Conservation (phyloP, 768 basidiomycete species). For the Amanita fuliginea region DNA sequence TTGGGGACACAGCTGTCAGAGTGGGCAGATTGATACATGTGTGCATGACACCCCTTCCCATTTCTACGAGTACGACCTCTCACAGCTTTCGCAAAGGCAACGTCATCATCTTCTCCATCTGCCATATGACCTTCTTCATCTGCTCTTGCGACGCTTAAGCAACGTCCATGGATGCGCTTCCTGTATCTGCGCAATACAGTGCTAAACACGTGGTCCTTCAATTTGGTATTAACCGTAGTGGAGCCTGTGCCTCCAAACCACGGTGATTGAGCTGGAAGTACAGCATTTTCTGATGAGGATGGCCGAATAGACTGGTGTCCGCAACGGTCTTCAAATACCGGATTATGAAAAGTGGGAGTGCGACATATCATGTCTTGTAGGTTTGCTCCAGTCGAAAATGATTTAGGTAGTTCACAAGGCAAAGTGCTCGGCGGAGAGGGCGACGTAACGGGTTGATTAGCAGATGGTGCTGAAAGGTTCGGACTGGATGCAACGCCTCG, state of each 20-base stretch:
- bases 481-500: conserved; percentile 61
- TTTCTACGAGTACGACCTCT: conserved; percentile 20
- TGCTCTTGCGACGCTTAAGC: conserved; percentile 25
- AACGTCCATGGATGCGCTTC: conserved; percentile 34
- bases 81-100: conserved; percentile 11
- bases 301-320: conserved; percentile 26
- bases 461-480: conserved; percentile 30
- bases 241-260: conserved; percentile 87
- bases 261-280: conserved; percentile 28
- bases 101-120: conserved; percentile 17
- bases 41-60: conserved; percentile 30
- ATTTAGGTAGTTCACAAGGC: background rate
- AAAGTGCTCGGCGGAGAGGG: conserved; percentile 18
- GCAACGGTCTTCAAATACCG: conserved; percentile 16
- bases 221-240: conserved; percentile 85
- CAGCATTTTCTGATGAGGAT: conserved; percentile 28
- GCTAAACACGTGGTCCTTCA: conserved; percentile 94
- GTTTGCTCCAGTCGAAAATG: background rate
- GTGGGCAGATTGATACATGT: conserved; percentile 28
- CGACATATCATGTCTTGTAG: background rate
- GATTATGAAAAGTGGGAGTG: background rate
- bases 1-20: conserved; percentile 21
- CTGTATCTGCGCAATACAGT: conserved; percentile 72
- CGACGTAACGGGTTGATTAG: background rate
- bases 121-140: conserved; percentile 44